Percentiles rank a stretch among this genome's conserved stretches.
Conservation (phyloP, 495 filamentous ascomycete species). For the Aspergillus cristatus region DNA sequence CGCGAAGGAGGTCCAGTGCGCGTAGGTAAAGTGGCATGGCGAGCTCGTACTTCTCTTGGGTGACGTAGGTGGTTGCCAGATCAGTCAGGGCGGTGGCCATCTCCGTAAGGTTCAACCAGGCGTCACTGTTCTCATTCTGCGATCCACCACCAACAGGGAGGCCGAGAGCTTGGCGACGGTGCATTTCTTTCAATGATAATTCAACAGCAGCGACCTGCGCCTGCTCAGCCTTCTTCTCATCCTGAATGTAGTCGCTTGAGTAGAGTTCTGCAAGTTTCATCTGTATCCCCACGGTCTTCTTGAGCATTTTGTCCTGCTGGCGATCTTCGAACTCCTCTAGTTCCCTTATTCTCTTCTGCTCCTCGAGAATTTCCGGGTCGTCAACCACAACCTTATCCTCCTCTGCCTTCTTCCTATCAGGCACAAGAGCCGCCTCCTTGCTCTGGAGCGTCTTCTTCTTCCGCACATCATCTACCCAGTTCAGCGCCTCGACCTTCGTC, state of each 20-base stretch:
- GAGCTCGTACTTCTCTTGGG: constrained; percentile 59
- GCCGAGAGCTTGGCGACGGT: constrained; percentile 54
- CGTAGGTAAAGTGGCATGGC: constrained; percentile 85
- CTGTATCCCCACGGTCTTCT: constrained; percentile 60
- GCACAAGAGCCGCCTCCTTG: constrained; percentile 16
- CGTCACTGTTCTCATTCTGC: constrained; percentile 49
- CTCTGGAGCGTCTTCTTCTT: constrained; percentile 21
- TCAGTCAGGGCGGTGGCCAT: constrained; percentile 61
- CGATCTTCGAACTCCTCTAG: constrained; percentile 39
- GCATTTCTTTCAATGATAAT: constrained; percentile 62
- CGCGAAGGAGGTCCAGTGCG: constrained; percentile 51
- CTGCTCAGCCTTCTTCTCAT: constrained; percentile 57
- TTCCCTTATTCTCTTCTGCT: constrained; percentile 20
- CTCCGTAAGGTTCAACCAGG: constrained; percentile 65
- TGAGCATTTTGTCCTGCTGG: constrained; percentile 60
- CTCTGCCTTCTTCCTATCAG: constrained; percentile 8
- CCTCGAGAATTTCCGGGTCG: constrained; percentile 19
- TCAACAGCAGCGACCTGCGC: constrained; percentile 75
- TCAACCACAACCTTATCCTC: constrained; percentile 16
- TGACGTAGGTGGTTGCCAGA: constrained; percentile 63
- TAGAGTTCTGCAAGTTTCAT: constrained; percentile 81
- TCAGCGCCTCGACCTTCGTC: constrained; percentile 44
- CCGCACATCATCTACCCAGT: constrained; percentile 44
- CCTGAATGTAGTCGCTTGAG: constrained; percentile 35
- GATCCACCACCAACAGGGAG: constrained; percentile 28